These are phyloP conservation scores for Suillus alpinus DNA, from an alignment of 768 basidiomycete genomes.

Conservation along the genomic window DNA sequence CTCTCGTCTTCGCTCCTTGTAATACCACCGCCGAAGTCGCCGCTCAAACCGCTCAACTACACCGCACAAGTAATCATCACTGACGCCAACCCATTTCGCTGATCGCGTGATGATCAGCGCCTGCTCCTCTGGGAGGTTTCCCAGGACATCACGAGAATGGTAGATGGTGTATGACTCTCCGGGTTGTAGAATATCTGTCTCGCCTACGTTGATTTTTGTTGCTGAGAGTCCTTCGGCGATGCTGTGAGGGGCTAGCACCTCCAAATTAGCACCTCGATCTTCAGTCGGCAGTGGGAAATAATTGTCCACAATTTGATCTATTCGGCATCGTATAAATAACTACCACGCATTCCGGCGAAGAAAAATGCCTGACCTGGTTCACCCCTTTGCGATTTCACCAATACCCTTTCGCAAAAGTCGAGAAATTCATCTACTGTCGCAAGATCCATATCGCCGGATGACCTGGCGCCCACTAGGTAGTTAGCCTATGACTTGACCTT, in stretches of 20 bases:
- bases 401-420: conserved; percentile 56
- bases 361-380: conserved; percentile 21
- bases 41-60: conserved; percentile 69
- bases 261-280: neutral
- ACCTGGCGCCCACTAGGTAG: conserved; percentile 35
- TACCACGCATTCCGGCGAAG: neutral
- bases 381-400: conserved; percentile 37
- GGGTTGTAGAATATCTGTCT: conserved; percentile 35
- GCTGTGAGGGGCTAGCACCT: neutral
- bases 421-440: conserved; percentile 62
- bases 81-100: conserved; percentile 55
- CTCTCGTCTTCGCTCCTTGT: conserved; percentile 22
- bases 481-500: conserved; percentile 3
- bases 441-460: conserved; percentile 50
- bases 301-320: conserved; percentile 34
- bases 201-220: conserved; percentile 5
- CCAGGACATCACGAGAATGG: conserved; percentile 63
- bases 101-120: conserved; percentile 49
- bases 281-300: conserved; percentile 39
- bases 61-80: conserved; percentile 45
- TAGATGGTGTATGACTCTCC: conserved; percentile 66
- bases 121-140: conserved; percentile 51
- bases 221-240: conserved; percentile 7
- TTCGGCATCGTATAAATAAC: conserved; percentile 2
- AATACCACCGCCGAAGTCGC: conserved; percentile 53